Base-by-base conservation (phyloP, 106 monocot genomes). In the Dendrobium chrysotoxum region DNA sequence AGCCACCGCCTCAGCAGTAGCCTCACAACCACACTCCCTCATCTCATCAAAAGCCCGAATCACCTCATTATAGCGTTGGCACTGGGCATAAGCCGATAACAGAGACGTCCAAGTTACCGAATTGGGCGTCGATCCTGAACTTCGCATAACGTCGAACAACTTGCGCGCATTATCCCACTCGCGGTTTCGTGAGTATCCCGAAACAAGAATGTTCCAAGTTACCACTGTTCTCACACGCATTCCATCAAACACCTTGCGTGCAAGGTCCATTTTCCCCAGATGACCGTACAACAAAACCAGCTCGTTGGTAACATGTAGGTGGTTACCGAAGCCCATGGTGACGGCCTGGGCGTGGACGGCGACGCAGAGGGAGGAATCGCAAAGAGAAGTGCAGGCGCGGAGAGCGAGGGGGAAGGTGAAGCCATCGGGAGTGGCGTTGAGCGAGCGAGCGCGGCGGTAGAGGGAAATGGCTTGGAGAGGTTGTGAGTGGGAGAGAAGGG, bases 61-160 rank as follows among this genome's bases (percentile, higher is more conserved):
- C 3, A 93, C 90, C 16, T 84, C 78, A 4, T 1, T 39, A 8
- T 87, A 78, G 75, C 57, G 20, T 45, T 75, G 75, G 78, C 91
- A 84, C 41, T 81, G 80, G 2, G 87, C 87, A 35, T 93, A 84
- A 1, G 86, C 90, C 0, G 91, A 93, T 53, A 91, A 35, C 35
- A 93, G 61, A 3, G 89, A 84, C 72, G 91, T 93, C 93, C 93
- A 93, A 7, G 93, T 89, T 4, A 93, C 91, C 1, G 82, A 28
- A 73, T 82, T 86, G 10, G 91, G 91, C 76, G n/a, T 53, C 7
- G 38, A 28, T 10, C 91, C 88, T 1, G n/a, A 54, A 0, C 17
- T 45, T n/a, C 77, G 74, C 91, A 93, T 91, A 42, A 4, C 1
- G 67, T 78, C 58, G 72, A 93, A 89, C 47, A 58, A 75, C 3